Conservation (phyloP, 2,329 filamentous ascomycete species). For the Dothidotthia symphoricarpi region DNA sequence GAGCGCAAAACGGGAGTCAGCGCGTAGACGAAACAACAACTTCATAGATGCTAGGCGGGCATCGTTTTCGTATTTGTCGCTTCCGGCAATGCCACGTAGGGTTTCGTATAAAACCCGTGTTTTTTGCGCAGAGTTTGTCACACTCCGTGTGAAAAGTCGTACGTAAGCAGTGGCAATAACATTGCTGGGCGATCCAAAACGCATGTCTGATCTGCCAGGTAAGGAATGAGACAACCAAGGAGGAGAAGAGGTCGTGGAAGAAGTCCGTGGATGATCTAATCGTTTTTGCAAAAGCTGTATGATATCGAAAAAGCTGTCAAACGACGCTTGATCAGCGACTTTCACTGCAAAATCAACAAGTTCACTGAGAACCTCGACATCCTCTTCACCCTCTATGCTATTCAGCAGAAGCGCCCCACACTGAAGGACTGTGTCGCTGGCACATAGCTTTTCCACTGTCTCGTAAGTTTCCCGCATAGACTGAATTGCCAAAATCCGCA, state of each 20-base stretch:
- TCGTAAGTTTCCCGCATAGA: constrained; percentile 55
- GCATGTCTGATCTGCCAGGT: constrained; percentile 12
- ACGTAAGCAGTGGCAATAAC: constrained; percentile 70
- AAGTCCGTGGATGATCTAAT: constrained; percentile 22
- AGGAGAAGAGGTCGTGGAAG: constrained; percentile 16
- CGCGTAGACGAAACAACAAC: constrained; percentile 72
- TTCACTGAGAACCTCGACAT: constrained; percentile 63
- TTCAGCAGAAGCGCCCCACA: constrained; percentile 63
- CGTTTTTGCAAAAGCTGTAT: constrained; percentile 45
- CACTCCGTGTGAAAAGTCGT: constrained; percentile 71
- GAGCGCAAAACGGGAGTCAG: constrained; percentile 75
- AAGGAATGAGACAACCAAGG: constrained; percentile 20
- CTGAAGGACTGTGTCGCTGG: constrained; percentile 57
- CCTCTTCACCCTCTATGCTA: constrained; percentile 61
- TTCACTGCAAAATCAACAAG: constrained; percentile 64
- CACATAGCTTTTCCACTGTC: constrained; percentile 55
- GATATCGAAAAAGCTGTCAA: constrained; percentile 55
- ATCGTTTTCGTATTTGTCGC: constrained; percentile 35
- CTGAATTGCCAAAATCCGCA: constrained; percentile 62
- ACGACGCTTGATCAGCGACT: constrained; percentile 61
- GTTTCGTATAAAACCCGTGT: constrained; percentile 50
- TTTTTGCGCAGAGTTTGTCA: constrained; percentile 66
- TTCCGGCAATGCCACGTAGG: constrained; percentile 35
- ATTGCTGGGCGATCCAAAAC: constrained; percentile 59
- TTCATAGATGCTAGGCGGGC: constrained; percentile 41